Conservation (phyloP, 257 asterid genomes). For the Thymus quinquecostatus region DNA sequence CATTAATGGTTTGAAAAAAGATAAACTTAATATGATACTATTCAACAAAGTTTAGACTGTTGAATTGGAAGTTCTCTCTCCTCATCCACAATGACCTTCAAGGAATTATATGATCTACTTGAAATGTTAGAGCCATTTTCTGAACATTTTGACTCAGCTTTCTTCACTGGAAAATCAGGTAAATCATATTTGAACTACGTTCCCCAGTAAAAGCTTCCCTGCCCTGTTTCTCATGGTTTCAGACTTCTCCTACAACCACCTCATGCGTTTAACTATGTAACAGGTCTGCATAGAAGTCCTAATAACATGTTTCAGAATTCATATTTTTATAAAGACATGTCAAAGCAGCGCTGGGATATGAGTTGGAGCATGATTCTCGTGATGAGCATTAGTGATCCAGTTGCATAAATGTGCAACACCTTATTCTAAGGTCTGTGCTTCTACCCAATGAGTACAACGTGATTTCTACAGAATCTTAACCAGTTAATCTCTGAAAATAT, state of each 20-base stretch:
- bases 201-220: background rate
- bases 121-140: conserved; percentile 11
- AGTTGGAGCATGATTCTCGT: background rate
- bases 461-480: background rate
- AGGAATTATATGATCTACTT: conserved; percentile 1
- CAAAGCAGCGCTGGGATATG: background rate
- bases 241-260: conserved; percentile 7
- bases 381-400: background rate
- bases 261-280: background rate
- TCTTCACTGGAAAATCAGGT: background rate
- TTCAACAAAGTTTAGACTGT: conserved; percentile 5
- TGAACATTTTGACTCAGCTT: conserved; percentile 1
- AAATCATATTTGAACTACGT: background rate
- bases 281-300: background rate
- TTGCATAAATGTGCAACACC: conserved; percentile 1
- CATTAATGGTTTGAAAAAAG: background rate
- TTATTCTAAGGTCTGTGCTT: background rate
- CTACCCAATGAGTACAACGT: conserved; percentile 1
- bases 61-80: background rate
- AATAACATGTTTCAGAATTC: background rate
- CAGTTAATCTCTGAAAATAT: background rate
- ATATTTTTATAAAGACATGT: background rate
- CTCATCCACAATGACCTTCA: background rate
- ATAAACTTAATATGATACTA: conserved; percentile 11
- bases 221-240: conserved; percentile 16